Percentiles rank a stretch among this genome's conserved stretches.
Evolutionary conservation across 1,139 yeast genomes (phyloP).

Genomic region (Hyphopichia buzzinii): DNA sequence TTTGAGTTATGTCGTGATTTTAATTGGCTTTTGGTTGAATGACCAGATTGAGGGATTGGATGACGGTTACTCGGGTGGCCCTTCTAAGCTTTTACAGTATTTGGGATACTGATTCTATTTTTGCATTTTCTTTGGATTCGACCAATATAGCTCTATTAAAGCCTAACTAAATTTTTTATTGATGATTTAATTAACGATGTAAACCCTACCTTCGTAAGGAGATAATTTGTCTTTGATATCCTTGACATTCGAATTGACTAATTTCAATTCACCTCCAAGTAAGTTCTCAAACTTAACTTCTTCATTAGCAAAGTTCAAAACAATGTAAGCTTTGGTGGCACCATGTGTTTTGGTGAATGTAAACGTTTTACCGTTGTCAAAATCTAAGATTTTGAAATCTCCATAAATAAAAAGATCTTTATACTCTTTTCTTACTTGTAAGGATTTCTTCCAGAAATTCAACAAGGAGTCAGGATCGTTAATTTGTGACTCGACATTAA

Average conservation of each 20-base stretch:
- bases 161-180: no score
- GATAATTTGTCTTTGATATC: constrained; percentile 22
- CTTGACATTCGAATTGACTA: constrained; percentile 28
- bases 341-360: constrained; percentile 32
- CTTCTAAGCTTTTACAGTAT: not conserved
- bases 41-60: constrained; percentile 37
- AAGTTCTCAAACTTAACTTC: constrained; percentile 26
- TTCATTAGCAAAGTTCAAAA: constrained; percentile 44
- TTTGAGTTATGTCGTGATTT: constrained; percentile 71
- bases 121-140: not conserved
- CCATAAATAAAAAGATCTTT: constrained; percentile 20
- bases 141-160: not conserved
- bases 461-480: constrained; percentile 19
- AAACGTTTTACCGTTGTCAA: constrained; percentile 37
- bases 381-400: constrained; percentile 29
- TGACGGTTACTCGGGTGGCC: constrained; percentile 23
- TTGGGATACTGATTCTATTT: not conserved
- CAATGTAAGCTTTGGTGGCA: constrained; percentile 34
- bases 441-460: constrained; percentile 18
- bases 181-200: constrained; percentile 19
- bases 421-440: constrained; percentile 15
- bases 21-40: constrained; percentile 79
- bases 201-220: constrained; percentile 42
- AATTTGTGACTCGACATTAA: constrained; percentile 20
- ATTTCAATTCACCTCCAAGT: constrained; percentile 27